Evolutionary conservation across 768 basidiomycete species (phyloP).

Genomic region (Mycena venus): DNA sequence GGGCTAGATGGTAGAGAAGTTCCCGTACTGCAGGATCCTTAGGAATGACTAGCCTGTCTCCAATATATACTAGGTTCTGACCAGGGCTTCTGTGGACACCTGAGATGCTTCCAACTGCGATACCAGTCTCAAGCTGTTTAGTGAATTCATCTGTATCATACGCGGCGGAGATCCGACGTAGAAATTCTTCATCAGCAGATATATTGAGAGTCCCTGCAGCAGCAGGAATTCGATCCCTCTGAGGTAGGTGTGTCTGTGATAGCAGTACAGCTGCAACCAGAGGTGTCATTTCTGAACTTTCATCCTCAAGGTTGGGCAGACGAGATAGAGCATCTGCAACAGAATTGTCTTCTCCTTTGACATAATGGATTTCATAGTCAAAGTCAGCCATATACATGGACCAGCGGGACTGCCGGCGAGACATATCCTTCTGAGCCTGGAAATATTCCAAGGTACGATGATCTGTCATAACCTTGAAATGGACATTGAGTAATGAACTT

Average conservation of each 20-base stretch:
- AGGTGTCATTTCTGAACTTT: background rate
- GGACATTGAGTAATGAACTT: conserved; percentile 37
- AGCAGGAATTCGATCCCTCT: background rate
- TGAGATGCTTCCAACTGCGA: too few species aligned
- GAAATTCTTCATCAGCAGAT: conserved; percentile 11
- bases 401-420: conserved; percentile 45
- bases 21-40: conserved; percentile 35
- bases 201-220: conserved; percentile 1
- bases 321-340: conserved; percentile 54
- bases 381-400: conserved; percentile 54
- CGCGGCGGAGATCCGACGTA: conserved; percentile 13
- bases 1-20: conserved; percentile 43
- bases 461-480: conserved; percentile 48
- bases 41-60: too few species aligned
- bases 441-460: conserved; percentile 54
- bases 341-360: conserved; percentile 49
- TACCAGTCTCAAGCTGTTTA: too few species aligned
- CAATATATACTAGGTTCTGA: too few species aligned
- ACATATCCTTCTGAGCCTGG: conserved; percentile 44
- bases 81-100: too few species aligned
- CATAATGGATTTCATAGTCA: conserved; percentile 50
- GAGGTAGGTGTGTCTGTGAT: too few species aligned
- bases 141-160: conserved; percentile 2
- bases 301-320: background rate
- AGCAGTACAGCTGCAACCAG: background rate